Evolutionary conservation across 2,329 filamentous ascomycete species (phyloP), one percentile per base, ranked within the genome.

Genomic region (Arthroderma uncinatum): DNA sequence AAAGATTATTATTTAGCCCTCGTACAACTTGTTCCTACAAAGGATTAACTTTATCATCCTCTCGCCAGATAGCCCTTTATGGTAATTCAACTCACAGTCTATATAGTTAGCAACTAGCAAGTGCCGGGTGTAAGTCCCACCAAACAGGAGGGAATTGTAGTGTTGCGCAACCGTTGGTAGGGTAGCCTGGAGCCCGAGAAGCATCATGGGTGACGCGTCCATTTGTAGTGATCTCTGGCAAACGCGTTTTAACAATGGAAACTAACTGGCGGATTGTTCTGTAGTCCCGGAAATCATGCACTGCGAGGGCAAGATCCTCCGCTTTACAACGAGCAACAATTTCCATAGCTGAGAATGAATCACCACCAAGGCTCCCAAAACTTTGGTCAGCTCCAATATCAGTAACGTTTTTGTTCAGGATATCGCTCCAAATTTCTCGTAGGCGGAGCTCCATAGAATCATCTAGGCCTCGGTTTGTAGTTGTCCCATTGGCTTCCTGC

Each of bases 331-430:
- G 57, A 12, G 58, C 55, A 61, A 60, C 61, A 28, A 65, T 62
- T 39, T 64, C 58, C 63, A 66, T 64, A 1, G 63, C 62, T 19
- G 60, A 61, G n/a, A 69, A 58, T 2, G 64, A 67, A 52, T 68
- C 66, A 23, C 67, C 67, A 19, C 68, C 68, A 1, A 19, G 36
- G 36, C 50, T 56, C 53, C 21, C 30, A 55, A 44, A 64, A 37
- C 69, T 68, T 53, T 71, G 64, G 21, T 67, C 60, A 10, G 60
- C 53, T n/a, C 61, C 57, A 53, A 67, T 63, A 6, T 60, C 53
- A 0, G 59, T 58, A n/a, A 57, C 16, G 1, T 60, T 52, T 23
- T 65, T 10, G 16, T 59, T 58, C 14, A 68, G 60, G 2, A 64
- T 54, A 12, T 62, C 57, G n/a, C 62, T 58, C 63, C 64, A 68